Evolutionary conservation across 225 moss, liverwort and hornwort genomes (phyloP).

Genomic region (Pseudoscleropodium purum): DNA sequence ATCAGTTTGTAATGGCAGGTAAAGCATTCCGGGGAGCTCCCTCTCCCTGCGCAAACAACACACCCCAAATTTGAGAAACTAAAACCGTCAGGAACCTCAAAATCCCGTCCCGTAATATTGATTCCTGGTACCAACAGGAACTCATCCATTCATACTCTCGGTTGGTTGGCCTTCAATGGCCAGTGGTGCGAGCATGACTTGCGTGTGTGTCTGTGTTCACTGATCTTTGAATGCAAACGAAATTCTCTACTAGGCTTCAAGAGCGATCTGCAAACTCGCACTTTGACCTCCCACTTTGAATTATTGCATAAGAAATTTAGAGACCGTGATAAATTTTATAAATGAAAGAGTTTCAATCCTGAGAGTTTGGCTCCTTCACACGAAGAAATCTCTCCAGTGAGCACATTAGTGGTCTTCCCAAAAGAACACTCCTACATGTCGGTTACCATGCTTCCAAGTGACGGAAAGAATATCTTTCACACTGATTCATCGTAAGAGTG

Average conservation of each 20-base stretch:
- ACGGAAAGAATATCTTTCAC: background rate
- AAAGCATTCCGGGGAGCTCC: background rate
- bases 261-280: background rate
- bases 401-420: background rate
- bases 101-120: background rate
- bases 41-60: slow-evolving; percentile 14
- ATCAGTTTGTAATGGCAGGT: background rate
- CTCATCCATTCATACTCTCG: background rate
- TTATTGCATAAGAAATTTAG: background rate
- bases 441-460: background rate
- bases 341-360: background rate
- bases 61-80: background rate
- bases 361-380: background rate
- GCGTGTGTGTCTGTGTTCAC: background rate
- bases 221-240: background rate
- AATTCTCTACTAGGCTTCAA: background rate
- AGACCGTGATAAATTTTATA: background rate
- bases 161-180: background rate
- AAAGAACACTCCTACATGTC: background rate
- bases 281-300: background rate
- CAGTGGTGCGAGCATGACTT: background rate
- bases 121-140: background rate
- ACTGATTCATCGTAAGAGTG: background rate
- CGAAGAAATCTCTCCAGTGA: background rate
- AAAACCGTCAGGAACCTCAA: background rate